These are phyloP conservation scores for Bathelium albidoporum DNA, from an alignment of 495 filamentous ascomycete species.

Conservation along the genomic window DNA sequence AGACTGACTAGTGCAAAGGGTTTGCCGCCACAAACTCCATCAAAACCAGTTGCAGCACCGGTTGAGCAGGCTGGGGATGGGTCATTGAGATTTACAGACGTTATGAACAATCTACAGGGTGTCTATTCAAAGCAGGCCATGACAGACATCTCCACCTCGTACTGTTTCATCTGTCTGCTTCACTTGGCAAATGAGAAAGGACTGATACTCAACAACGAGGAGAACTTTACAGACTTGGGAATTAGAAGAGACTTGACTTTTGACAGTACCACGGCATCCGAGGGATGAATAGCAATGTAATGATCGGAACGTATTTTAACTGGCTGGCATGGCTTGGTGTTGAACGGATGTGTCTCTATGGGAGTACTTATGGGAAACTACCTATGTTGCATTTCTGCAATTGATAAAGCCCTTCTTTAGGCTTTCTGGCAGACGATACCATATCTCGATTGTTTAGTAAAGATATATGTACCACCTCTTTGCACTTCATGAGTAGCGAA, in stretches of 20 bases:
- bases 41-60: conserved; percentile 22
- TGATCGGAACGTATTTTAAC: background rate
- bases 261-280: background rate
- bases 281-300: background rate
- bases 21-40: conserved; percentile 5
- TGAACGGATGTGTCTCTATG: too few relatives aligned
- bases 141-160: conserved; percentile 92
- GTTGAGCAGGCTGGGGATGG: conserved; percentile 26
- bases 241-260: conserved; percentile 28
- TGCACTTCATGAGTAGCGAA: too few relatives aligned
- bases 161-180: conserved; percentile 92
- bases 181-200: conserved; percentile 98
- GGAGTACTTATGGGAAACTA: too few relatives aligned
- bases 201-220: conserved; percentile 50
- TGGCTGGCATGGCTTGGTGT: background rate
- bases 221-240: conserved; percentile 31
- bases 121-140: conserved; percentile 78
- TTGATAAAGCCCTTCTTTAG: too few relatives aligned
- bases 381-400: too few relatives aligned
- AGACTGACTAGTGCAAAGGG: background rate
- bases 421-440: too few relatives aligned
- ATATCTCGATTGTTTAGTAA: too few relatives aligned
- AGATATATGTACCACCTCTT: too few relatives aligned
- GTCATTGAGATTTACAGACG: conserved; percentile 70
- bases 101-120: conserved; percentile 78